phyloP scores from a whole-genome alignment of 75 land plant species.

The Adiantum capillusveneris region DNA sequence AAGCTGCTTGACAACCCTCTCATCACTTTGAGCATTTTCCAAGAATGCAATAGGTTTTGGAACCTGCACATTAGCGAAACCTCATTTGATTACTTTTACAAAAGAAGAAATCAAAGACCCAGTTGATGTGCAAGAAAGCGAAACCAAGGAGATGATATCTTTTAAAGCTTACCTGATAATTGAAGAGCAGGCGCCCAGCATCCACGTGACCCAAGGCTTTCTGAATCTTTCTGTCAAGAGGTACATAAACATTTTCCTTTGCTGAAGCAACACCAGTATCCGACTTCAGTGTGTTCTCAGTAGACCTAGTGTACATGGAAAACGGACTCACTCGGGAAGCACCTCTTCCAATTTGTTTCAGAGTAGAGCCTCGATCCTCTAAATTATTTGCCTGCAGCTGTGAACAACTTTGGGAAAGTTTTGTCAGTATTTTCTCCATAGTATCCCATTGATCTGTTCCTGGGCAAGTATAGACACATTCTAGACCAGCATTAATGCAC shows the following conservation, averaged over 20 bases:
- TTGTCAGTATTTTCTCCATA: slow-evolving; percentile 66
- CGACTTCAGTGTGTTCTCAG: neutral
- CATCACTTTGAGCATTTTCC: slow-evolving; percentile 46
- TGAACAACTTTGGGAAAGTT: slow-evolving; percentile 32
- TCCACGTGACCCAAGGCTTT: slow-evolving; percentile 71
- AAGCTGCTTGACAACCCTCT: slow-evolving; percentile 67
- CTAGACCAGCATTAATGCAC: slow-evolving; percentile 51
- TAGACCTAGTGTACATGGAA: neutral
- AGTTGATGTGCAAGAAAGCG: no score
- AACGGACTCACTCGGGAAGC: neutral
- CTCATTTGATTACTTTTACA: no score
- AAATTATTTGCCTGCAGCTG: neutral
- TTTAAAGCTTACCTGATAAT: slow-evolving; percentile 71
- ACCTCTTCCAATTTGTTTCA: neutral
- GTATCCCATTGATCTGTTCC: slow-evolving; percentile 67
- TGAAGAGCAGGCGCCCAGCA: slow-evolving; percentile 64
- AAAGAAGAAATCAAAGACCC: no score
- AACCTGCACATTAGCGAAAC: slow-evolving; percentile 53
- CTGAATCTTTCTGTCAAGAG: slow-evolving; percentile 36
- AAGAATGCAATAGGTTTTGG: slow-evolving; percentile 73
- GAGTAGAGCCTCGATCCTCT: neutral
- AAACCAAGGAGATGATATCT: no score
- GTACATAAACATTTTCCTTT: neutral
- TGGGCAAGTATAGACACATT: slow-evolving; percentile 66
- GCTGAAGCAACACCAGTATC: neutral